phyloP scores from a whole-genome alignment of 805 yeast genomes.

The Brettanomyces anomalus region DNA sequence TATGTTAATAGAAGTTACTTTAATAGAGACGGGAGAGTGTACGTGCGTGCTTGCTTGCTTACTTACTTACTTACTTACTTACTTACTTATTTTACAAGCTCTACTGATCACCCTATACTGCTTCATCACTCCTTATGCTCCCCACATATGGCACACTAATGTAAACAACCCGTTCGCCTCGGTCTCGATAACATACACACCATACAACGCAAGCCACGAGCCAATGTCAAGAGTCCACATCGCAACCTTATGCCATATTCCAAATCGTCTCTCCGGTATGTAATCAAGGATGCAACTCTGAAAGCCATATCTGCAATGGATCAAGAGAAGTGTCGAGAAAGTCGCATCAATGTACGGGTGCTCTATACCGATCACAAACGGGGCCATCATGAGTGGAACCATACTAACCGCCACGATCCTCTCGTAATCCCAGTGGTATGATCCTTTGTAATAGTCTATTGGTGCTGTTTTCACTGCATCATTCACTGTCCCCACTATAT shows the following conservation, averaged over 20 bases:
- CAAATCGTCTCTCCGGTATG: constrained; percentile 81
- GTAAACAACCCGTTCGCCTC: constrained; percentile 72
- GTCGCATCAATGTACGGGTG: constrained; percentile 66
- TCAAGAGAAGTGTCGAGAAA: constrained; percentile 54
- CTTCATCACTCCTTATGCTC: neutral
- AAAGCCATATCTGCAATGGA: constrained; percentile 81
- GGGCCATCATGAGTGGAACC: constrained; percentile 69
- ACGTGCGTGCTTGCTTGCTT: too few relatives aligned
- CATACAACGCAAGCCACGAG: constrained; percentile 60
- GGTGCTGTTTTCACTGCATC: constrained; percentile 73
- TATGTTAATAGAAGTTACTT: too few relatives aligned
- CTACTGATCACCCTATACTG: neutral
- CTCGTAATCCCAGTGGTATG: constrained; percentile 92
- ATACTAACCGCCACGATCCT: constrained; percentile 58
- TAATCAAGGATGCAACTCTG: constrained; percentile 89
- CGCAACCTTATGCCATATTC: constrained; percentile 63
- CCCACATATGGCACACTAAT: constrained; percentile 57
- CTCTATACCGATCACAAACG: constrained; percentile 67
- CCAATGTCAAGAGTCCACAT: constrained; percentile 64
- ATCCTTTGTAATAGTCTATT: constrained; percentile 61
- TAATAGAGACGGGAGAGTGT: too few relatives aligned
- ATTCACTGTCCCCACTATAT: constrained; percentile 86
- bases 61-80: too few relatives aligned
- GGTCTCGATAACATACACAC: constrained; percentile 75
- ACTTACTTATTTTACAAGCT: neutral